Evolutionary conservation across 2,329 filamentous ascomycete genomes (phyloP), one percentile per base, ranked within the genome.

Genomic region (Aspergillus fumigatus): DNA sequence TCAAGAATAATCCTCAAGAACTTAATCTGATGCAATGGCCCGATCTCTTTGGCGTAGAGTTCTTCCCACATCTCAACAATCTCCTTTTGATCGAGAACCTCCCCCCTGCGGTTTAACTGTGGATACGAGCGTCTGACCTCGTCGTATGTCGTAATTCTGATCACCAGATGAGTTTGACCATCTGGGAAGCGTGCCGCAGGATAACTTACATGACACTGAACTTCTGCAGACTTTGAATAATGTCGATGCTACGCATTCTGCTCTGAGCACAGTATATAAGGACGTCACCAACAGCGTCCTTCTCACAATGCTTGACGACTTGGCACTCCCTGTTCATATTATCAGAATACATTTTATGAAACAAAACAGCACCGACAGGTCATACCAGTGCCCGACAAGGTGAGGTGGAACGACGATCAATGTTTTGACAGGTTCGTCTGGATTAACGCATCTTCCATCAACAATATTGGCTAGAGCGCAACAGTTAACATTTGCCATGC

Each of bases 1-100:
- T 77, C 74, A 6, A 77, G 62, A n/a, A 77, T 67, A n/a, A 77
- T 73, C 2, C 74, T 65, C 25, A 66, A 67, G 53, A 71, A 77
- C 4, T 69, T 68, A 29, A 75, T 62, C 25, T 55, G 53, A 59
- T 76, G 74, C 4, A 77, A 57, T 3, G 66, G 63, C 1, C 74
- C 74, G 27, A 62, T 56, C 9, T 67, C 57, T 5, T 66, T 26
- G 5, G 61, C 38, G 50, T 65, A 73, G 6, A 56, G 51, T 1
- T 64, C 41, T 23, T 60, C 32, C 61, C 64, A 73, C 66, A 65
- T 70, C 26, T 61, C 53, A 5, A 58, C 45, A 3, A 68, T 61
- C 14, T 65, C 61, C 1, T 58, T 53, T 7, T 66, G 61, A 2
- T 56, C 58, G 0, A 51, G 27, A 8, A 67, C 17, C 1, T 55